phyloP scores from a whole-genome alignment of 106 monocot genomes.

The Dendrobium catenatum region DNA sequence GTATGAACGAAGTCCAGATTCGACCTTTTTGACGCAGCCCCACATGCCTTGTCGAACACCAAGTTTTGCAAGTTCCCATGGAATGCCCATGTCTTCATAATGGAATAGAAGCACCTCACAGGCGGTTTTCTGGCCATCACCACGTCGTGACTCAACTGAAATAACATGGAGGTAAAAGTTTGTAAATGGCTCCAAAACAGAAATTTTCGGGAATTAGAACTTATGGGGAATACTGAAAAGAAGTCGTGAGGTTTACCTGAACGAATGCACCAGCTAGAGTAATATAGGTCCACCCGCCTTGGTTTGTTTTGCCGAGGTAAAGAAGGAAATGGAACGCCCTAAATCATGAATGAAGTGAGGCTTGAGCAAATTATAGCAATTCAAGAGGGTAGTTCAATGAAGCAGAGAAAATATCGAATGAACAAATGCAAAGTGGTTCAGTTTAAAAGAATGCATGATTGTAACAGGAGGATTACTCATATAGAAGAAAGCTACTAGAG shows the following conservation, averaged over 20 bases:
- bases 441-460: no score
- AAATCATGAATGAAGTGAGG: neutral
- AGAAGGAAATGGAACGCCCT: slow-evolving; percentile 63
- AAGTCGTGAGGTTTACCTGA: slow-evolving; percentile 39
- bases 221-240: neutral
- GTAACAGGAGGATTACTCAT: no score
- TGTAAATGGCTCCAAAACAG: neutral
- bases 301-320: slow-evolving; percentile 74
- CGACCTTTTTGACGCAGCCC: slow-evolving; percentile 79
- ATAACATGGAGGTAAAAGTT: neutral
- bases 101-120: slow-evolving; percentile 93
- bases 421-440: no score
- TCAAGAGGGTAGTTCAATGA: no score
- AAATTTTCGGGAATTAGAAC: neutral
- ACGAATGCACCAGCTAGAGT: slow-evolving; percentile 96
- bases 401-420: no score
- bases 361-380: neutral
- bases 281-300: slow-evolving; percentile 84
- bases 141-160: slow-evolving; percentile 58
- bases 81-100: slow-evolving; percentile 95
- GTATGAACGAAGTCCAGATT: slow-evolving; percentile 77
- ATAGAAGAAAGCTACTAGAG: no score
- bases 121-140: slow-evolving; percentile 51
- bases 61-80: slow-evolving; percentile 79
- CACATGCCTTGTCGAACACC: slow-evolving; percentile 93